Evolutionary conservation across 176 grass and related monocot species (phyloP).

Genomic region (Triticum dicoccoides): DNA sequence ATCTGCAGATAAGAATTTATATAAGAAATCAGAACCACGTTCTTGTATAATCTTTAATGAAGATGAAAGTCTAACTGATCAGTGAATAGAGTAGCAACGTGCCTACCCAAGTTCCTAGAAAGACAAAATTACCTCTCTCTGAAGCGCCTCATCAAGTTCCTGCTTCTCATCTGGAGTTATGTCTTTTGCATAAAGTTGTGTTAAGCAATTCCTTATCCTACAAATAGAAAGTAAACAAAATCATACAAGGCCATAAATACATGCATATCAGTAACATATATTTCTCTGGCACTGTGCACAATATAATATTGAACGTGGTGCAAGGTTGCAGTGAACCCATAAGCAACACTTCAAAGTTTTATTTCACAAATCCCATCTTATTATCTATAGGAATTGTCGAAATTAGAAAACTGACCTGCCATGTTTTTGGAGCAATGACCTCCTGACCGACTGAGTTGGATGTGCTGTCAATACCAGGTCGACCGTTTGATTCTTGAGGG

Average conservation of each 20-base stretch:
- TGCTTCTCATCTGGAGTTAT: constrained; percentile 96
- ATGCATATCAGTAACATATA: background rate
- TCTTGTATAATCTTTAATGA: constrained; percentile 4
- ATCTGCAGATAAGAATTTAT: constrained; percentile 54
- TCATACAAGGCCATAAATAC: background rate
- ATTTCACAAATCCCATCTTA: background rate
- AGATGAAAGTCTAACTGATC: background rate
- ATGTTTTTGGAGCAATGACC: constrained; percentile 93
- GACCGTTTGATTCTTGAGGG: constrained; percentile 81
- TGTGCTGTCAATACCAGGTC: constrained; percentile 94
- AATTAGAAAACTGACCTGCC: constrained; percentile 55
- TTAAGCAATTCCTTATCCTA: constrained; percentile 83
- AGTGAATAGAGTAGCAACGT: background rate
- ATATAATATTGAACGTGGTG: background rate
- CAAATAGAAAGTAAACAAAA: constrained; percentile 22
- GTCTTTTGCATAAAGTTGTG: constrained; percentile 70
- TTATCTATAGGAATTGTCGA: constrained; percentile 10
- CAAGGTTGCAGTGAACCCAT: background rate
- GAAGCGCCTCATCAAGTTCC: constrained; percentile 90
- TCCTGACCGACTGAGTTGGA: constrained; percentile 90
- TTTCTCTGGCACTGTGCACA: background rate
- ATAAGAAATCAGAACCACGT: background rate
- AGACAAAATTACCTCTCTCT: constrained; percentile 69
- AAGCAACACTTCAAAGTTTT: background rate
- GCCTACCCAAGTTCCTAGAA: background rate